A percentile compares a stretch with the other conserved stretches of the same genome.
These are phyloP conservation scores for Puccinia coronata DNA, from an alignment of 1,284 basidiomycete genomes.

Conservation along the genomic window DNA sequence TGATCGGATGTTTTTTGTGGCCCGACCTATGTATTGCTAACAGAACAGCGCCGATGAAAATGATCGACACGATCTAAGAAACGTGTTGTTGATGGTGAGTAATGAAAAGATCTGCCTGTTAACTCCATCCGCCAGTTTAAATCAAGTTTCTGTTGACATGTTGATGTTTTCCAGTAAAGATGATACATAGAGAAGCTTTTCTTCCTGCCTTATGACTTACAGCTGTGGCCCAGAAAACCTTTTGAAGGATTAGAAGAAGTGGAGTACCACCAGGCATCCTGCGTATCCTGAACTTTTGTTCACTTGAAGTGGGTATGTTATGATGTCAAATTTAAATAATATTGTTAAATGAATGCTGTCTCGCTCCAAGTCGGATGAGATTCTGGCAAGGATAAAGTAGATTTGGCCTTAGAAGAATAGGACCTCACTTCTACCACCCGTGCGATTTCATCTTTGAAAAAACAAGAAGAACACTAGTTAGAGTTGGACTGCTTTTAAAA, in stretches of 20 bases:
- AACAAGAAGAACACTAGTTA: no score
- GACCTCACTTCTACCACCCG: no score
- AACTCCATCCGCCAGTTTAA: background rate
- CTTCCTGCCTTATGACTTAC: slow-evolving; percentile 12
- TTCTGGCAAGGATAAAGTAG: background rate
- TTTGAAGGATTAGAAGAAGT: slow-evolving; percentile 12
- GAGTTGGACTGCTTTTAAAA: no score
- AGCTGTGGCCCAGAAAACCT: slow-evolving; percentile 21
- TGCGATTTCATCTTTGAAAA: no score
- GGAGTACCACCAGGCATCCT: slow-evolving; percentile 4
- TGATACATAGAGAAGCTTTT: no score
- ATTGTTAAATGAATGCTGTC: no score
- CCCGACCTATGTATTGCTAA: slow-evolving; percentile 27
- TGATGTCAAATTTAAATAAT: background rate
- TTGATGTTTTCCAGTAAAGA: background rate
- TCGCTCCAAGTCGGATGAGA: background rate
- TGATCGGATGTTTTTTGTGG: slow-evolving; percentile 29
- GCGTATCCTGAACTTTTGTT: background rate
- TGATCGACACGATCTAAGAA: slow-evolving; percentile 29
- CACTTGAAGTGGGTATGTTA: no score
- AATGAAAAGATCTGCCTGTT: background rate
- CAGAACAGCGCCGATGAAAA: slow-evolving; percentile 44
- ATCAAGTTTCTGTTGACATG: background rate
- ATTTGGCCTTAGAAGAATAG: no score
- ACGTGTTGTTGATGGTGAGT: no score